Evolutionary conservation across 2,329 filamentous ascomycete species (phyloP).

Genomic region (Arthrobotrys megalospora): DNA sequence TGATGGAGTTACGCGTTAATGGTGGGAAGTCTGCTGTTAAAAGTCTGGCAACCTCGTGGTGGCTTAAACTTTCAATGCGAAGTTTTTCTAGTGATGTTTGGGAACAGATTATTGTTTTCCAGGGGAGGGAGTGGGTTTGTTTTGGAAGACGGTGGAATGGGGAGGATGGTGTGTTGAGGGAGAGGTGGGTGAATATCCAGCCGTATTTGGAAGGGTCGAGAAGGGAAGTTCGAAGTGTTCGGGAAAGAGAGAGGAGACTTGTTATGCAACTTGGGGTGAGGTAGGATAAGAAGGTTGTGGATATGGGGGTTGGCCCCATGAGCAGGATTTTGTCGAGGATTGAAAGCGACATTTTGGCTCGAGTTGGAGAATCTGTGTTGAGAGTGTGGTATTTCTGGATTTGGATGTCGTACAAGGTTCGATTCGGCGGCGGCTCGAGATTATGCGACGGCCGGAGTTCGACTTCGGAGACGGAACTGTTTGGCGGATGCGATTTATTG

Average conservation of each 20-base stretch:
- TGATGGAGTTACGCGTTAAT: background rate
- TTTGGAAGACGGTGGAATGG: background rate
- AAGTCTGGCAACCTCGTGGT: background rate
- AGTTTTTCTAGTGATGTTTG: no score
- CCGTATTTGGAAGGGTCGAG: background rate
- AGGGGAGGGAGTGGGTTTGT: background rate
- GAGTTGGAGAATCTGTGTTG: background rate
- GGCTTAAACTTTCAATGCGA: no score
- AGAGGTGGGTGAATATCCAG: background rate
- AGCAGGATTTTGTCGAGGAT: background rate
- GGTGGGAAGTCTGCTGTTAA: no score
- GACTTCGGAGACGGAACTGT: background rate
- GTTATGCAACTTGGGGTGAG: background rate
- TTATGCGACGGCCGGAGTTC: no score
- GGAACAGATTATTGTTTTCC: background rate
- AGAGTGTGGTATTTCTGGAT: slow-evolving; percentile 2
- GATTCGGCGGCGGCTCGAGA: no score
- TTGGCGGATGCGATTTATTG: no score
- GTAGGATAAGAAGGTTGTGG: background rate
- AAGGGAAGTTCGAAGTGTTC: background rate
- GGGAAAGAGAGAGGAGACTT: background rate
- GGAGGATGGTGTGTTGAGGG: background rate
- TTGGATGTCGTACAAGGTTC: slow-evolving; percentile 5
- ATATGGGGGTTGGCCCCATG: background rate
- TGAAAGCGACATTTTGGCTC: background rate